A percentile compares a stretch with the other conserved stretches of the same genome.
Evolutionary conservation across 2,329 filamentous ascomycete genomes (phyloP).

Genomic region (Monosporascus cannonballus): DNA sequence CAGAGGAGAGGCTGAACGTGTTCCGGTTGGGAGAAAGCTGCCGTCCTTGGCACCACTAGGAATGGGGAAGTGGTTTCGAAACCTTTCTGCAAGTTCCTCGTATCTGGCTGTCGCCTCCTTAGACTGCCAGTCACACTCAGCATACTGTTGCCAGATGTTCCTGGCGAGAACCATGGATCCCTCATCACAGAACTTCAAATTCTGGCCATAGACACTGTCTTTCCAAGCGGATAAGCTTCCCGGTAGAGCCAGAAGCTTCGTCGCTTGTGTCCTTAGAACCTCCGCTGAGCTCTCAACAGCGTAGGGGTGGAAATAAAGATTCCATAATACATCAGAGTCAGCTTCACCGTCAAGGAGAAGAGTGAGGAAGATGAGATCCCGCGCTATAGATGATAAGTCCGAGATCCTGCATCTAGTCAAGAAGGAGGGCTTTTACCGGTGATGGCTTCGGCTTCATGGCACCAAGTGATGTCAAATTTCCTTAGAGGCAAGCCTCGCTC

Average conservation of each 20-base stretch:
- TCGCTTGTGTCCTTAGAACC: slow-evolving; percentile 34
- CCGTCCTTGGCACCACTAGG: not conserved
- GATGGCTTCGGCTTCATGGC: slow-evolving; percentile 43
- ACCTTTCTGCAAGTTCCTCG: not conserved
- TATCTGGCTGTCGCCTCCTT: slow-evolving; percentile 2
- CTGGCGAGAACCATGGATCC: slow-evolving; percentile 36
- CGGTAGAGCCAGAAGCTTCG: slow-evolving; percentile 35
- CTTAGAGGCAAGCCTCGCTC: slow-evolving; percentile 31
- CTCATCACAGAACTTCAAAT: slow-evolving; percentile 43
- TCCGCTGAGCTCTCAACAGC: slow-evolving; percentile 32
- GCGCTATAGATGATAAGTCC: slow-evolving; percentile 31
- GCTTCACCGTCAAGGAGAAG: slow-evolving; percentile 38
- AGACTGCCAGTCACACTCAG: slow-evolving; percentile 6
- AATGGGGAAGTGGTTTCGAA: not conserved
- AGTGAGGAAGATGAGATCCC: slow-evolving; percentile 48
- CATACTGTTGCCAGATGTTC: slow-evolving; percentile 34
- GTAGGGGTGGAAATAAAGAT: slow-evolving; percentile 49
- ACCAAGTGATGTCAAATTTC: slow-evolving; percentile 50
- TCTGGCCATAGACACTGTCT: slow-evolving; percentile 33
- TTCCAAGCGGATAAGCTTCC: slow-evolving; percentile 38
- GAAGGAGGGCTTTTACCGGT: slow-evolving; percentile 33
- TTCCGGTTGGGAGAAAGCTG: slow-evolving; percentile 16
- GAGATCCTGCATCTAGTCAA: not conserved
- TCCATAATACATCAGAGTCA: slow-evolving; percentile 36
- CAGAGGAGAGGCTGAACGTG: slow-evolving; percentile 34